A percentile compares a stretch with the other conserved stretches of the same genome.
phyloP scores from a whole-genome alignment of 78 protist genomes.

The Dictyostelium capitatum region DNA sequence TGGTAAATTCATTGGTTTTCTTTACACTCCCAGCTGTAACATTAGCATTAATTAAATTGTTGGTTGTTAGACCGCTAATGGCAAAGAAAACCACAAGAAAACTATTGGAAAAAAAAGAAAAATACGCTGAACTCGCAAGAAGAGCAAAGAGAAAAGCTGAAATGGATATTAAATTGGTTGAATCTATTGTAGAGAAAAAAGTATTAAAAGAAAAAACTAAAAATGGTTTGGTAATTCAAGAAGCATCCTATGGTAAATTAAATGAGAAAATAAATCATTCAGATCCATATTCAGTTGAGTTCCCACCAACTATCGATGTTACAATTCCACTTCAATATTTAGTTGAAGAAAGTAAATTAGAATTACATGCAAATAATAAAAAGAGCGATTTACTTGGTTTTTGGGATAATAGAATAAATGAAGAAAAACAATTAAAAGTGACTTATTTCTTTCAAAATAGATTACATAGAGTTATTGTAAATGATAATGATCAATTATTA shows the following conservation, averaged over 20 bases:
- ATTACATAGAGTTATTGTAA: slow-evolving; percentile 30
- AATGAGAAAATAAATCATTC: not conserved
- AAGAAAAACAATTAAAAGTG: slow-evolving; percentile 56
- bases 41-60: not conserved
- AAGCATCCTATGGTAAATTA: slow-evolving; percentile 55
- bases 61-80: slow-evolving; percentile 24
- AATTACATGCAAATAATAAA: slow-evolving; percentile 32
- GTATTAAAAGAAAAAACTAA: slow-evolving; percentile 39
- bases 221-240: slow-evolving; percentile 71
- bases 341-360: slow-evolving; percentile 64
- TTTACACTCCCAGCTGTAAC: slow-evolving; percentile 58
- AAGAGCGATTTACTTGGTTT: slow-evolving; percentile 74
- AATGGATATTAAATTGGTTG: slow-evolving; percentile 45
- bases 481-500: slow-evolving; percentile 52
- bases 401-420: slow-evolving; percentile 76
- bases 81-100: not conserved
- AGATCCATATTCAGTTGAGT: not conserved
- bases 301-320: slow-evolving; percentile 62
- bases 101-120: slow-evolving; percentile 19
- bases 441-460: slow-evolving; percentile 69
- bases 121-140: not conserved
- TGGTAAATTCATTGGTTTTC: slow-evolving; percentile 10
- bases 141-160: slow-evolving; percentile 20
- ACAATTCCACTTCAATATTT: slow-evolving; percentile 75
- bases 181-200: slow-evolving; percentile 46